Evolutionary conservation across 257 asterid species (phyloP), one percentile per base, ranked within the genome.

Genomic region (Cruciata laevipes): DNA sequence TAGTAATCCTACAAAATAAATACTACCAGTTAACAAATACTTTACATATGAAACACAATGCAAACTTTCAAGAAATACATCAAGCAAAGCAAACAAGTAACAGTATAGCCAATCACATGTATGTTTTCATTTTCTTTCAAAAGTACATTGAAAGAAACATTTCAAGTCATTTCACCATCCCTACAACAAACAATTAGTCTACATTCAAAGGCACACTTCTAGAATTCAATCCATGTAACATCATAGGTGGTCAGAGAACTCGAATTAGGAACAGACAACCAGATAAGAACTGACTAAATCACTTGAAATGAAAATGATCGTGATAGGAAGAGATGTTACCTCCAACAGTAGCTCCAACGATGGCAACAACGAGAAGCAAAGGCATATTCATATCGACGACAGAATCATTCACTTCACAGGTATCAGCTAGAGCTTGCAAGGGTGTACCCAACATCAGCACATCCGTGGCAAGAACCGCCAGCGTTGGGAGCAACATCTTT

Each of bases 291-390:
- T 5, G 30, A 20, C 30, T 61, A 55, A 27, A 73, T 31, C 51
- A 52, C 38, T 40, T 47, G 61, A 30, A 63, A 49, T 27, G 53
- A 42, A 59, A 51, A 72, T 10, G 38, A 56, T 61, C 66, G 21
- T 44, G 51, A 31, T 32, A 37, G 18, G 56, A 35, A 52, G 73
- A 27, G 47, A 47, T 76, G 52, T 75, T 75, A 94, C 99, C 99
- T 83, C 99, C 99, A 25, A 94, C 99, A 11, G 99, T 85, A 68
- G 99, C 97, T 69, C 99, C 99, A 47, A 88, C 25, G 72, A 90
- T 89, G 65, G 99, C 84, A 78, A 94, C 93, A 17, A 87, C 61
- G 60, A 94, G 95, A 75, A 94, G 82, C 86, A 94, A 68, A 0
- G 99, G 96, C 97, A 90, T 94, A 74, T 83, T 71, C 97, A 90